Evolutionary conservation across 2,329 filamentous ascomycete species (phyloP).

Genomic region (Botryotinia narcissicola): DNA sequence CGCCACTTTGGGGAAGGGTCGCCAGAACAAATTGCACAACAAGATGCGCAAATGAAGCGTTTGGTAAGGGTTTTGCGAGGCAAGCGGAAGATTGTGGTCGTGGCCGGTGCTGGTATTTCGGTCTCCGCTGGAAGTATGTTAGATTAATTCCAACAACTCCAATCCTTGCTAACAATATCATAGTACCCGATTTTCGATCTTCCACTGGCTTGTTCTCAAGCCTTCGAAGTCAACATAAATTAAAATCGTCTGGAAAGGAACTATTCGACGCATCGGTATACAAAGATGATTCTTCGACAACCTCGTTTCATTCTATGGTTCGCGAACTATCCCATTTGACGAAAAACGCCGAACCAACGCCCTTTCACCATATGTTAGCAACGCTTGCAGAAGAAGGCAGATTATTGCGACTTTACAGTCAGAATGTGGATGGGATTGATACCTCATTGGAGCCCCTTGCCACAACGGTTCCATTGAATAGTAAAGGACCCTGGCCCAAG

Average conservation of each 20-base stretch:
- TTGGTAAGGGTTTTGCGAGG: slow-evolving; percentile 74
- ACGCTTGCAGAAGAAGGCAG: slow-evolving; percentile 85
- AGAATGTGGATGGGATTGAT: slow-evolving; percentile 96
- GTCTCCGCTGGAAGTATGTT: slow-evolving; percentile 86
- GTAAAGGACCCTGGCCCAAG: slow-evolving; percentile 87
- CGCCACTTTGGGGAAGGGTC: slow-evolving; percentile 47
- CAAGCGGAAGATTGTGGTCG: slow-evolving; percentile 94
- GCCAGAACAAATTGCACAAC: slow-evolving; percentile 48
- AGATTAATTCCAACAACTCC: slow-evolving; percentile 26
- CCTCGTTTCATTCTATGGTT: slow-evolving; percentile 95
- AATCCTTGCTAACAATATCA: slow-evolving; percentile 25
- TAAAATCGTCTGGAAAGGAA: slow-evolving; percentile 91
- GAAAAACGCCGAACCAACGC: slow-evolving; percentile 73
- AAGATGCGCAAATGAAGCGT: slow-evolving; percentile 63
- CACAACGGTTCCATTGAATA: slow-evolving; percentile 75
- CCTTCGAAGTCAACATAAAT: slow-evolving; percentile 79
- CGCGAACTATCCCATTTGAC: slow-evolving; percentile 80
- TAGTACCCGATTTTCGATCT: slow-evolving; percentile 94
- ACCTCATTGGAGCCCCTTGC: slow-evolving; percentile 75
- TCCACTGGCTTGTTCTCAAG: slow-evolving; percentile 84
- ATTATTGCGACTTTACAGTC: slow-evolving; percentile 85
- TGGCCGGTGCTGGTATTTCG: slow-evolving; percentile 95
- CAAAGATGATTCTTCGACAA: slow-evolving; percentile 83
- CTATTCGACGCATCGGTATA: slow-evolving; percentile 98
- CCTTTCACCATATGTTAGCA: slow-evolving; percentile 91